Conservation (phyloP, 1,139 yeast genomes). For the Debaryomyces sp. region DNA sequence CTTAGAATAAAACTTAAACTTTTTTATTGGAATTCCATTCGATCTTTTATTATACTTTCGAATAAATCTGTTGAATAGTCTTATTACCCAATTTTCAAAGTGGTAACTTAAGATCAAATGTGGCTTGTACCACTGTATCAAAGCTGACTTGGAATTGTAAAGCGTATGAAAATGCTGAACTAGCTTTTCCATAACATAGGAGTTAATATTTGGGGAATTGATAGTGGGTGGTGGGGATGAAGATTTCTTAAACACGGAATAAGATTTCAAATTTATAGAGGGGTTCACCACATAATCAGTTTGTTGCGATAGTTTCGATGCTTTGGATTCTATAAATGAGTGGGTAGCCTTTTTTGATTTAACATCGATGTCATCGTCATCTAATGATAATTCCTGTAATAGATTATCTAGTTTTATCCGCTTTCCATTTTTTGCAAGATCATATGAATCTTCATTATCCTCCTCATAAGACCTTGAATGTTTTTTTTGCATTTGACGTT, state of each 20-base stretch:
- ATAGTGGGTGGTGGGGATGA: slow-evolving; percentile 3
- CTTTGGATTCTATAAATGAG: slow-evolving; percentile 4
- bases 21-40: slow-evolving; percentile 20
- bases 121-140: slow-evolving; percentile 29
- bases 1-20: slow-evolving; percentile 27
- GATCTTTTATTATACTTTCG: slow-evolving; percentile 28
- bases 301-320: background rate
- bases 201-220: slow-evolving; percentile 16
- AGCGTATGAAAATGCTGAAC: slow-evolving; percentile 25
- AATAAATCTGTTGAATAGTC: slow-evolving; percentile 41
- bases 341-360: background rate
- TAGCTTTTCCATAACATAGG: slow-evolving; percentile 31
- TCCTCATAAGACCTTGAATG: slow-evolving; percentile 20
- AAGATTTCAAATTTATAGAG: slow-evolving; percentile 13
- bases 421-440: slow-evolving; percentile 17
- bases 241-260: slow-evolving; percentile 14
- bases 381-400: slow-evolving; percentile 21
- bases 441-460: slow-evolving; percentile 14
- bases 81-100: slow-evolving; percentile 41
- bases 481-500: slow-evolving; percentile 6
- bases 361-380: slow-evolving; percentile 10
- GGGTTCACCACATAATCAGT: slow-evolving; percentile 19
- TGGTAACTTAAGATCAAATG: slow-evolving; percentile 26
- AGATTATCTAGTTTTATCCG: slow-evolving; percentile 27
- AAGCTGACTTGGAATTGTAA: slow-evolving; percentile 17